Percentiles rank a stretch among this genome's conserved stretches.
phyloP scores from a whole-genome alignment of 805 yeast genomes.

The Suhomyces xylopsoci region DNA sequence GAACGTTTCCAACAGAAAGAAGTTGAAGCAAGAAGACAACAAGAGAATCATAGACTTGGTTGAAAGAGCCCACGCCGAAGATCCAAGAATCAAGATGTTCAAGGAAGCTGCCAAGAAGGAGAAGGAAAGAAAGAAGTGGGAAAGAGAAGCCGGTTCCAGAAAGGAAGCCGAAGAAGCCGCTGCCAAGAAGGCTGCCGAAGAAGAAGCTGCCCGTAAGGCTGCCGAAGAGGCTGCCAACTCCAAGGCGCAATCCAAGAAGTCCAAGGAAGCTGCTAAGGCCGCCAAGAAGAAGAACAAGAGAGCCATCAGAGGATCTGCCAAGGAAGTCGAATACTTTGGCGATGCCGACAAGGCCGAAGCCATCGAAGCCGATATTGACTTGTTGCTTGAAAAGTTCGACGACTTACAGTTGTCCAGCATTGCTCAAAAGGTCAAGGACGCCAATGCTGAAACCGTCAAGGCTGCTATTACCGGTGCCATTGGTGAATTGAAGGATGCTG shows the following conservation, averaged over 20 bases:
- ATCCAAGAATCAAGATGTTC: constrained; percentile 91
- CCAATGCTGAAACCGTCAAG: constrained; percentile 56
- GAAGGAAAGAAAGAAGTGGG: constrained; percentile 95
- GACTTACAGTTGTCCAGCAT: constrained; percentile 75
- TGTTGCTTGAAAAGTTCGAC: constrained; percentile 73
- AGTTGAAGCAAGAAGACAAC: constrained; percentile 96
- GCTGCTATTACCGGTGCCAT: constrained; percentile 55
- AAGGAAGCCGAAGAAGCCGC: constrained; percentile 92
- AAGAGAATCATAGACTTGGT: constrained; percentile 82
- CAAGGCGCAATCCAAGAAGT: constrained; percentile 65
- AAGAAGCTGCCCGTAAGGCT: constrained; percentile 70
- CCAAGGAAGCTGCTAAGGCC: constrained; percentile 94
- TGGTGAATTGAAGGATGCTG: constrained; percentile 48
- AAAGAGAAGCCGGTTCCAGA: constrained; percentile 95
- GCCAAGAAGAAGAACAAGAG: constrained; percentile 98
- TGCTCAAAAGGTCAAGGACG: constrained; percentile 62
- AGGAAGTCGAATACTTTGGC: constrained; percentile 83
- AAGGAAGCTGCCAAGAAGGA: constrained; percentile 93
- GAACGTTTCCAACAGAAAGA: constrained; percentile 93
- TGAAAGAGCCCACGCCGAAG: constrained; percentile 83
- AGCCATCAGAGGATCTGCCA: constrained; percentile 73
- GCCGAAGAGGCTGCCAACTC: constrained; percentile 65
- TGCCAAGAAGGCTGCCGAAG: constrained; percentile 84
- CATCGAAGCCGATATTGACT: constrained; percentile 77
- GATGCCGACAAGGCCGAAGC: constrained; percentile 63